These are phyloP conservation scores for Gaeumannomyces tritici DNA, from an alignment of 2,329 filamentous ascomycete genomes.

Conservation along the genomic window DNA sequence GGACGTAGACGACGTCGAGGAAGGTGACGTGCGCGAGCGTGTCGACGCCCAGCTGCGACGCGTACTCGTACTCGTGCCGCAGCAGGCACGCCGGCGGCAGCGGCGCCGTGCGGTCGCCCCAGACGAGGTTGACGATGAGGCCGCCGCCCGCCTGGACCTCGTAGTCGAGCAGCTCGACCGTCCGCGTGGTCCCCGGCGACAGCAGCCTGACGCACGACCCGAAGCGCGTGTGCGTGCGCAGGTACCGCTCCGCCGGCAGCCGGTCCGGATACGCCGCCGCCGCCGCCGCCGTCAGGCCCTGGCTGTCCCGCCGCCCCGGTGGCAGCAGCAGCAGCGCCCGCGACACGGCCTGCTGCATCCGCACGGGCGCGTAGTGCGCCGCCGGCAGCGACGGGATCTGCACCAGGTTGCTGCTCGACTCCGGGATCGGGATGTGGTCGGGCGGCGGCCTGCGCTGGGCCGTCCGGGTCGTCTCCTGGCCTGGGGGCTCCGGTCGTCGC, in stretches of 20 bases:
- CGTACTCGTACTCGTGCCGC: background rate
- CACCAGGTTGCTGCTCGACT: background rate
- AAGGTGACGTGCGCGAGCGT: background rate
- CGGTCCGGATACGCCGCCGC: background rate
- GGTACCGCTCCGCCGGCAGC: background rate
- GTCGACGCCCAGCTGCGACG: background rate
- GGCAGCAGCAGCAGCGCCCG: background rate
- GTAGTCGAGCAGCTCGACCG: background rate
- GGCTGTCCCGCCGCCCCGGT: no score
- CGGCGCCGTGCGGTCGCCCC: background rate
- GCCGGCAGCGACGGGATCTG: background rate
- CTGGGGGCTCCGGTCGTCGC: no score
- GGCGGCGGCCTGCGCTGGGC: no score
- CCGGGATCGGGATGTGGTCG: no score
- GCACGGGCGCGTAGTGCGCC: background rate
- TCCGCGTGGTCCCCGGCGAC: background rate
- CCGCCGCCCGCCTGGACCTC: background rate
- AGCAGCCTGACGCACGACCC: background rate
- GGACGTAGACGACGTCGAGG: background rate
- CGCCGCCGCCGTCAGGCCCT: no score
- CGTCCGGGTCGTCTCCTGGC: background rate
- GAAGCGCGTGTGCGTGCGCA: background rate
- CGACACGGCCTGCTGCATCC: background rate
- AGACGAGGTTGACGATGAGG: background rate
- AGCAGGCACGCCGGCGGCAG: background rate